phyloP scores from a whole-genome alignment of 305 asterid species.

The Solanum hybrid region DNA sequence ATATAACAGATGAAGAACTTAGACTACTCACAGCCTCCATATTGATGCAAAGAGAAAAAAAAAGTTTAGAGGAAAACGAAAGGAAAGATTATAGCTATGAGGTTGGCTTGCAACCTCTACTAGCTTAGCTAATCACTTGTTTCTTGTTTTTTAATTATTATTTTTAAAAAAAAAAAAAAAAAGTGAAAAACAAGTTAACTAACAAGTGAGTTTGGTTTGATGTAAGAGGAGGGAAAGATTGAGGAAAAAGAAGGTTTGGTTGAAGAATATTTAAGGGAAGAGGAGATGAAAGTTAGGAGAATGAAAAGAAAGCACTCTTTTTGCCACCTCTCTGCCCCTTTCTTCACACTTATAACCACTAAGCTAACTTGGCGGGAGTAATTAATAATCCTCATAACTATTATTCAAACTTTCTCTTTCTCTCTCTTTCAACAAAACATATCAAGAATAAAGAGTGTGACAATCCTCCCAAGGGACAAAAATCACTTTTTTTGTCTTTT shows the following conservation, averaged over 20 bases:
- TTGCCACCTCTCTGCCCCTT: slow-evolving; percentile 40
- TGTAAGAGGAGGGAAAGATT: slow-evolving; percentile 30
- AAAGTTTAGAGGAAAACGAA: slow-evolving; percentile 15
- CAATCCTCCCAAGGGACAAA: not conserved
- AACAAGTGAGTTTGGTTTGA: slow-evolving; percentile 71
- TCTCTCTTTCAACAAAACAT: slow-evolving; percentile 26
- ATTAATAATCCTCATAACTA: slow-evolving; percentile 5
- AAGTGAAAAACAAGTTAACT: slow-evolving; percentile 29
- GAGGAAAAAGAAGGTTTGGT: slow-evolving; percentile 36
- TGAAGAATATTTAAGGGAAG: slow-evolving; percentile 36
- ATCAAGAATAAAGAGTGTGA: slow-evolving; percentile 16
- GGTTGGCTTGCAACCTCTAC: slow-evolving; percentile 21
- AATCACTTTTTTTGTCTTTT: not conserved
- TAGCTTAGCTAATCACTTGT: slow-evolving; percentile 25
- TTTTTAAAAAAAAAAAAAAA: slow-evolving; percentile 10
- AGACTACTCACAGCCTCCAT: slow-evolving; percentile 72
- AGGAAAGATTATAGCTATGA: slow-evolving; percentile 23
- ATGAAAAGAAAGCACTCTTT: slow-evolving; percentile 70
- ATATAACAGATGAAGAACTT: slow-evolving; percentile 30
- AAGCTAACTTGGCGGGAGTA: slow-evolving; percentile 31
- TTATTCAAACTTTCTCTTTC: slow-evolving; percentile 2
- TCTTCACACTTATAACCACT: slow-evolving; percentile 30
- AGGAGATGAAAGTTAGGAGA: slow-evolving; percentile 74
- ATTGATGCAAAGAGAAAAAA: slow-evolving; percentile 23
- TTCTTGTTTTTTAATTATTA: not conserved